Evolutionary conservation across 2,329 filamentous ascomycete genomes (phyloP), one percentile per base, ranked within the genome.

Genomic region (Bipolaris sorokiniana): DNA sequence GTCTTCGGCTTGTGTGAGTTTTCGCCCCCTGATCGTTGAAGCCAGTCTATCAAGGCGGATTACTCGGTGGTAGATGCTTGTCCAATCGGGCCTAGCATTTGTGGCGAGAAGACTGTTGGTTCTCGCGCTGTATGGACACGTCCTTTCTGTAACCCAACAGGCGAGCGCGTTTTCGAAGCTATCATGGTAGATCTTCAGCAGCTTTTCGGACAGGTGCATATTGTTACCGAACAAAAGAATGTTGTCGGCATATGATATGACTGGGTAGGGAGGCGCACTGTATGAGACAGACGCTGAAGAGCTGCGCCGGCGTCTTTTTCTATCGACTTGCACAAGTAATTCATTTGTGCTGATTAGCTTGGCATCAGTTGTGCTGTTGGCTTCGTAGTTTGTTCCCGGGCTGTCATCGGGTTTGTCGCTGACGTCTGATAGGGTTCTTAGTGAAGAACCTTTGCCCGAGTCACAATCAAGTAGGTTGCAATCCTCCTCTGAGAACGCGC

Each of bases 91-190:
- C 0, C 80, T 79, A 53, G 73, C 74, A 36, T 78, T 72, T 51
- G 67, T 54, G 26, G 68, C 68, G 47, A 68, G 64, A 28, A 62
- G 69, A 34, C 59, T 60, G 22, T 72, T 66, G 50, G 64, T 64
- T 40, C 67, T 58, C 44, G 75, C 64, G 59, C 74, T 74, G 62
- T 84, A 84, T 0, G 83, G 83, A 51, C 83, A 85, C 2, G 81
- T 84, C 45, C 78, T 76, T 58, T 84, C 82, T 0, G 81, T 83
- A 16, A 84, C 62, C 83, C 83, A 85, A 64, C 83, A 84, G 1
- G 81, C 80, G 6, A 84, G 68, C 11, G 79, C 81, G 62, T 83
- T 80, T 60, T 84, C 82, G 60, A 84, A 75, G 28, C 81, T 83
- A 59, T 84, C 82, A 61, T 84, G 82, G 64, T 84, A 85, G 33